Conservation (phyloP, 2,329 filamentous ascomycete species). For the Penicillium sp. region DNA sequence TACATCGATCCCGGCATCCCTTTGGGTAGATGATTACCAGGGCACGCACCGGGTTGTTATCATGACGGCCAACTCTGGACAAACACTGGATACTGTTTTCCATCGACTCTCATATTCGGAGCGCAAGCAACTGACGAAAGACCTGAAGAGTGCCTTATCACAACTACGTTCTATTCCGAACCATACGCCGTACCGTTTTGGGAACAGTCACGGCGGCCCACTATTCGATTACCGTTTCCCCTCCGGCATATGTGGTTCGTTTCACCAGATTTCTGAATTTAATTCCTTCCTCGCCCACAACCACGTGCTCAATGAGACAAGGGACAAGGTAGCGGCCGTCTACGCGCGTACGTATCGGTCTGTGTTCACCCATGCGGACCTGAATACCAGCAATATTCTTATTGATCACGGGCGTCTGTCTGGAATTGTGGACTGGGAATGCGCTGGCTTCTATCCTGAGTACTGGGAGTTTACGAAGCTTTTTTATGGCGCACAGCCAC, state of each 20-base stretch:
- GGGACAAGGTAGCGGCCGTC: background rate
- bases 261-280: slow-evolving; percentile 16
- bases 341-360: slow-evolving; percentile 6
- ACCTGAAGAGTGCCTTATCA: slow-evolving; percentile 7
- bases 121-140: slow-evolving; percentile 14
- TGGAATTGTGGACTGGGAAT: slow-evolving; percentile 32
- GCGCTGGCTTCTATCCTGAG: slow-evolving; percentile 26
- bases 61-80: background rate
- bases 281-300: slow-evolving; percentile 9
- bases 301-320: slow-evolving; percentile 2
- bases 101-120: slow-evolving; percentile 17
- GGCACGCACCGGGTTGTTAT: background rate
- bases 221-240: slow-evolving; percentile 15
- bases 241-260: slow-evolving; percentile 14
- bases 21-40: slow-evolving; percentile 8
- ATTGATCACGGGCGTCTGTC: slow-evolving; percentile 19
- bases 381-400: slow-evolving; percentile 21
- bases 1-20: slow-evolving; percentile 9
- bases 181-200: slow-evolving; percentile 9
- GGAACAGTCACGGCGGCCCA: slow-evolving; percentile 9
- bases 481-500: slow-evolving; percentile 12
- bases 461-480: slow-evolving; percentile 31
- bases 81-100: slow-evolving; percentile 8
- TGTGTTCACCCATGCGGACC: slow-evolving; percentile 24
- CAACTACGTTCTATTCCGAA: slow-evolving; percentile 16